Evolutionary conservation across 208 protist genomes (phyloP), one percentile per base, ranked within the genome.

Genomic region (Leptomonas seymouri): DNA sequence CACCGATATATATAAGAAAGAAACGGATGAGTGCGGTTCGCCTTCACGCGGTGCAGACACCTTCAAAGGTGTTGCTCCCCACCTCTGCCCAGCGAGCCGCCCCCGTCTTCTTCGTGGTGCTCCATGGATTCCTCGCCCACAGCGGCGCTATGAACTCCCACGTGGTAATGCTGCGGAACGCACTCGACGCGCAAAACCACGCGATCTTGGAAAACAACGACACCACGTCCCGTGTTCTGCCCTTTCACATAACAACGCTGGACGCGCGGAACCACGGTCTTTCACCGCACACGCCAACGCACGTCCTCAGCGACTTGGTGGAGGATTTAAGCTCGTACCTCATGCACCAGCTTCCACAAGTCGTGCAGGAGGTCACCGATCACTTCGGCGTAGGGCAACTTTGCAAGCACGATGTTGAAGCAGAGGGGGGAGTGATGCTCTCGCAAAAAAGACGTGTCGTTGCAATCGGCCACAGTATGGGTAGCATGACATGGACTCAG

Each of bases 381-480:
- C 28, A 68, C 15, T 11, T 65, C 3, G 46, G 21, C 20, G 27
- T 55, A 8, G 60, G 39, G 20, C 45, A 70, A 16, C 62, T 21
- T 14, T 15, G 27, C 54, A 14, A 16, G 1, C 21, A 39, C 54
- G 31, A 44, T 27, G 7, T 64, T 18, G 25, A 45, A 3, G 21
- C 36, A 45, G 70, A 21, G 34, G 70, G 28, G 21, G 25, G 30
- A 6, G 11, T 12, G 9, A 41, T 27, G 28, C 14, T 16, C 20
- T 49, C 50, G 28, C 16, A 42, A 50, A 41, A 45, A 15, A 25
- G 16, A 34, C 65, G 65, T 16, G 67, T 86, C 21, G 42, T 92
- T 8, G 86, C 78, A 7, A 67, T 92, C 44, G 86, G 86, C 1
- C 86, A 89, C 49, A 87, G 83, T 62, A 92, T 92, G 86, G 86